Evolutionary conservation across 139 green algal species (phyloP), one percentile per base, ranked within the genome.

Genomic region (Coelastrella sp.): DNA sequence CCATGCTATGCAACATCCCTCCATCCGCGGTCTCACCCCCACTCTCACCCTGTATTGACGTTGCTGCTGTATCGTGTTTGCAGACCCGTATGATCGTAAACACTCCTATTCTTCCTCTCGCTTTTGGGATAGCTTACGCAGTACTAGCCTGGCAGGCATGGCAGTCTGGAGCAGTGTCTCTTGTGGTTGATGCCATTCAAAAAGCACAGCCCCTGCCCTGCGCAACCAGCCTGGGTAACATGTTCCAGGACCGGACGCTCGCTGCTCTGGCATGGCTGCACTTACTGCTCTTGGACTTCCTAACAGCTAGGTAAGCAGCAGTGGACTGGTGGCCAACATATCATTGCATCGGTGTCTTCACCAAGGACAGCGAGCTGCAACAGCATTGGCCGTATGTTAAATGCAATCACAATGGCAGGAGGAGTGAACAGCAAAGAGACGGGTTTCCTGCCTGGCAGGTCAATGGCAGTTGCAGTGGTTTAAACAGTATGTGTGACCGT

Each of bases 271-370:
- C 95, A 0, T 98, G 97, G 97, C 77, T 98, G 66, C 95, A 98
- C 91, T 93, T 99, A 54, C 87, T 99, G 60, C 85, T 96, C 54
- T 86, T 99, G 19, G 97, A 99, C 87, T 92, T 99, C 14, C 94
- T 96, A 60, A 93, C 96, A n/a, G 97, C 96, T 7, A 93, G 95
- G 95, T 96, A 75, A 66, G 76, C 74, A 14, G 2, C 74, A 57
- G 74, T 32, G 71, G n/a, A n/a, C n/a, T n/a, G n/a, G n/a, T n/a
- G n/a, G n/a, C n/a, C n/a, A n/a, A n/a, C n/a, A n/a, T n/a, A n/a
- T n/a, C n/a, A n/a, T n/a, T n/a, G n/a, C n/a, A n/a, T n/a, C n/a
- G n/a, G n/a, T n/a, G n/a, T n/a, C n/a, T n/a, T n/a, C n/a, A n/a
- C n/a, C n/a, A n/a, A n/a, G n/a, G n/a, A n/a, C n/a, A n/a, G n/a